Base-by-base conservation (phyloP, 306 rosid genomes). In the Sophora flavescens region DNA sequence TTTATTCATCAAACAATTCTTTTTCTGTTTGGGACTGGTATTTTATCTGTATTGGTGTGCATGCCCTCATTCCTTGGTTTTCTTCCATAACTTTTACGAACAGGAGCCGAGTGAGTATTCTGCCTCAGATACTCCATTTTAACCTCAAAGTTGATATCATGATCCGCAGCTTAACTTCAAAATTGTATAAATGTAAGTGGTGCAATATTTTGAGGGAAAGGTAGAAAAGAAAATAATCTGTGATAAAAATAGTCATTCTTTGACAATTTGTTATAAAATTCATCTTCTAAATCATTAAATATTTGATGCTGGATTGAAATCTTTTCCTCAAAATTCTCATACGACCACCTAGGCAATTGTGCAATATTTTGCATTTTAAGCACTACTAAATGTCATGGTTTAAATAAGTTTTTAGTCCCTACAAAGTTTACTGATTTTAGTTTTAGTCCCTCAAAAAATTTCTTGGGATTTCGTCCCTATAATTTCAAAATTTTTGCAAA, bases 191-290 rank as follows among this genome's bases (percentile, higher is more conserved):
- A n/a, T n/a, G n/a, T n/a, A 14, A 61, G 45, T 17, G 4, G 18
- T 63, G 68, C 57, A 15, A 8, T 68, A 7, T 26, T 48, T 68
- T n/a, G 47, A 14, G 39, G 36, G 32, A 56, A 36, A 70, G 18
- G 38, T 48, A 4, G 14, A 22, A 17, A 54, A 51, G 26, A 7
- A 71, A 13, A 22, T 7, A 2, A 26, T 10, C 15, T 16, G 8
- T 53, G 35, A 54, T 38, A 5, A 70, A 36, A 15, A 38, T 16
- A 54, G 42, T 69, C 44, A 7, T n/a, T 15, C 62, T 32, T 51
- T 41, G 8, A 69, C 14, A 56, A 22, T 4, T 13, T 32, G 54
- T 54, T 36, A 9, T 39, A 18, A 11, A 38, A 38, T 16, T 36
- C 17, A 11, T 38, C n/a, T 39, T 70, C 67, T 33, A 73, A 13